A percentile compares a stretch with the other conserved stretches of the same genome.
Evolutionary conservation across 352 stramenopile genomes (phyloP).

Genomic region (Globisporangium canariense): DNA sequence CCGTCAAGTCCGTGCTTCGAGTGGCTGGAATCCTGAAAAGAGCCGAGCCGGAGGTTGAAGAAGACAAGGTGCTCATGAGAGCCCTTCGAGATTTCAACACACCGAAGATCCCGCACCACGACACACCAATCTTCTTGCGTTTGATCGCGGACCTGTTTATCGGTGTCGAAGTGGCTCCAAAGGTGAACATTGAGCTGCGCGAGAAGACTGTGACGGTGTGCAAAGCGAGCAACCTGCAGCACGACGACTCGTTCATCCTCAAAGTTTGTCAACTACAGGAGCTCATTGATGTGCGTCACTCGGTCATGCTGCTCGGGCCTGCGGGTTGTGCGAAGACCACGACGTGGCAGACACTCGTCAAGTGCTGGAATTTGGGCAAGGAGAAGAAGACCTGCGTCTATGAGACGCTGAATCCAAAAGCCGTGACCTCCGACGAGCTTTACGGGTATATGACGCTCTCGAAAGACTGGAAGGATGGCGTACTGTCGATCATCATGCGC

Average conservation of each 20-base stretch:
- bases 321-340: slow-evolving; percentile 84
- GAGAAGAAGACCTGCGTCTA: slow-evolving; percentile 89
- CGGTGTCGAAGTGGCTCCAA: slow-evolving; percentile 92
- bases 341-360: slow-evolving; percentile 81
- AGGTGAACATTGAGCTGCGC: slow-evolving; percentile 92
- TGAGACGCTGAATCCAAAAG: slow-evolving; percentile 87
- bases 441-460: slow-evolving; percentile 92
- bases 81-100: slow-evolving; percentile 86
- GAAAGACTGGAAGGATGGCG: slow-evolving; percentile 89
- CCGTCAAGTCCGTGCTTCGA: slow-evolving; percentile 87
- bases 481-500: slow-evolving; percentile 89
- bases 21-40: slow-evolving; percentile 84
- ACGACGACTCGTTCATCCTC: slow-evolving; percentile 83
- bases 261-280: slow-evolving; percentile 88
- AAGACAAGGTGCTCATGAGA: slow-evolving; percentile 88
- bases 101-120: slow-evolving; percentile 84
- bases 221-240: slow-evolving; percentile 85
- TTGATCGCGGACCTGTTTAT: slow-evolving; percentile 90
- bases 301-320: slow-evolving; percentile 81
- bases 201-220: slow-evolving; percentile 90
- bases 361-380: slow-evolving; percentile 86
- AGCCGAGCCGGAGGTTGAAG: slow-evolving; percentile 74
- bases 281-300: slow-evolving; percentile 86
- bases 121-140: slow-evolving; percentile 86
- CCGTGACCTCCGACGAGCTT: slow-evolving; percentile 89